phyloP scores from a whole-genome alignment of 2,329 filamentous ascomycete genomes.

The Botrytis porri region DNA sequence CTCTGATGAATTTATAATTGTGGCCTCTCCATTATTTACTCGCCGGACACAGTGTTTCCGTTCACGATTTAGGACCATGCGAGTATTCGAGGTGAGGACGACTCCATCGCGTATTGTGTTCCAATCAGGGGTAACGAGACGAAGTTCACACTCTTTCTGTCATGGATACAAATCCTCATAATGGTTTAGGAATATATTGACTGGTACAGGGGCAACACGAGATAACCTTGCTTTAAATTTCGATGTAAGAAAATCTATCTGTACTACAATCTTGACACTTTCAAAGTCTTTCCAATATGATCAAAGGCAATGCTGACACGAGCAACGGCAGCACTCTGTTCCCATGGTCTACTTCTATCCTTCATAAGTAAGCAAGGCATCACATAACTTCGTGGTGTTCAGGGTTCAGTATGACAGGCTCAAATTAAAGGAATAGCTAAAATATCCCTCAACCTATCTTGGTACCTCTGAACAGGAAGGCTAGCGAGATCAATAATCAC shows the following conservation, averaged over 20 bases:
- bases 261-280: not conserved
- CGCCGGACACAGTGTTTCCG: not conserved
- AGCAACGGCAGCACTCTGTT: not conserved
- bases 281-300: not conserved
- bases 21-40: not conserved
- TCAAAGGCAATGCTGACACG: not conserved
- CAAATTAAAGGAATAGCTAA: not conserved
- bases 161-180: not conserved
- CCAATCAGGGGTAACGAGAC: not conserved
- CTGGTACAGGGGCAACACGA: constrained; percentile 2
- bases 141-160: not conserved
- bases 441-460: not conserved
- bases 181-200: not conserved
- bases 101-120: not conserved
- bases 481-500: not conserved
- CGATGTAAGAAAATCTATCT: not conserved
- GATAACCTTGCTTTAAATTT: not conserved
- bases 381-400: not conserved
- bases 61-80: not conserved
- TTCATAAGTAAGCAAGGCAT: not conserved
- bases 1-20: too few species aligned
- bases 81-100: not conserved
- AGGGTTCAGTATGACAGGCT: not conserved
- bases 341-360: not conserved
- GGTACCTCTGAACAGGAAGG: not conserved